A percentile compares a stretch with the other conserved stretches of the same genome.
Evolutionary conservation across 352 stramenopile species (phyloP).

Genomic region (Phytophthora niederhauseri): DNA sequence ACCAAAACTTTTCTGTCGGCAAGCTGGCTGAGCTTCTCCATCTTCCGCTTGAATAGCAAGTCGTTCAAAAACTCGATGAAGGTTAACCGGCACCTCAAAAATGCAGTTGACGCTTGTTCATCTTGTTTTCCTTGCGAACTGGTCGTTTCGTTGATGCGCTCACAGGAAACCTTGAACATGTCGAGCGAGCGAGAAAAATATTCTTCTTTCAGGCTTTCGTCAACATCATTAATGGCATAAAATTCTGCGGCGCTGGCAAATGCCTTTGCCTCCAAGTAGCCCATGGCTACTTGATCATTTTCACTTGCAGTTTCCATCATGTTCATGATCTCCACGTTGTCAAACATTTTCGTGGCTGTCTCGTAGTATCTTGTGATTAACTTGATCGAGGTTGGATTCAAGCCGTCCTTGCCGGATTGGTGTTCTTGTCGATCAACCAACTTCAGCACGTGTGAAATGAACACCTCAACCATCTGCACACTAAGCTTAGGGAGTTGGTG

Average conservation of each 20-base stretch:
- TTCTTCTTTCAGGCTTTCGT: constrained; percentile 50
- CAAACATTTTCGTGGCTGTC: constrained; percentile 80
- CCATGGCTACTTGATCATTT: constrained; percentile 58
- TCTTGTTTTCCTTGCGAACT: neutral
- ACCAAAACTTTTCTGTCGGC: constrained; percentile 47
- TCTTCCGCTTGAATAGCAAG: constrained; percentile 52
- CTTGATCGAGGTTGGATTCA: constrained; percentile 41
- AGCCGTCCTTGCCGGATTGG: constrained; percentile 23
- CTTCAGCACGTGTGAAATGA: constrained; percentile 83
- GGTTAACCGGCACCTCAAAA: constrained; percentile 49
- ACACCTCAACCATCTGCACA: constrained; percentile 80
- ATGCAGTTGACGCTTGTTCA: constrained; percentile 21
- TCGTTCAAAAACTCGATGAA: constrained; percentile 83
- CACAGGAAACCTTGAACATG: constrained; percentile 58
- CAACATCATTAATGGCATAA: constrained; percentile 53
- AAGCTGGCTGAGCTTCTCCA: constrained; percentile 43
- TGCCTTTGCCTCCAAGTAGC: constrained; percentile 66
- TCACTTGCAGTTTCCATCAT: constrained; percentile 57
- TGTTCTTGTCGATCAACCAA: constrained; percentile 67
- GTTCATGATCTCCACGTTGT: constrained; percentile 78
- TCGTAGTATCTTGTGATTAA: constrained; percentile 73
- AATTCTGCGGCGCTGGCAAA: constrained; percentile 71
- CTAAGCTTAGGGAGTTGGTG: constrained; percentile 76
- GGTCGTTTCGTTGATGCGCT: constrained; percentile 16
- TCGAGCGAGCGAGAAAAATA: constrained; percentile 66